A percentile compares a stretch with the other conserved stretches of the same genome.
Evolutionary conservation across 139 green algal genomes (phyloP).

Genomic region (Eudorina sp.): DNA sequence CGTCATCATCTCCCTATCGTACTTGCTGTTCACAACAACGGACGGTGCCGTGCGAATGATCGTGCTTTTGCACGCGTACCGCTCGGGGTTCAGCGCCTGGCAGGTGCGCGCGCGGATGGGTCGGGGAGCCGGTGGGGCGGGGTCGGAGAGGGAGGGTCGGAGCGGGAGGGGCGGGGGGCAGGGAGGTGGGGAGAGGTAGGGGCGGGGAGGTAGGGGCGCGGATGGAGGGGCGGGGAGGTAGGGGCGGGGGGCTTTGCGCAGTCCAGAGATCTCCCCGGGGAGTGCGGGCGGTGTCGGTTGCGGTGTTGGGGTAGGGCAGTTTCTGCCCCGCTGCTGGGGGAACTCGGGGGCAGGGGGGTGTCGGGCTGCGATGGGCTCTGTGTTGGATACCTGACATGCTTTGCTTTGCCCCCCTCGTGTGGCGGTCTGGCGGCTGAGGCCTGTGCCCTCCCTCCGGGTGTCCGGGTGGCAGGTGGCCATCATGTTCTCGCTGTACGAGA

Average conservation of each 20-base stretch:
- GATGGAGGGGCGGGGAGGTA: no score
- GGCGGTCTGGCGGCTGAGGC: neutral
- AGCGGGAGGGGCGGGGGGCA: conserved; percentile 6
- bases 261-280: no score
- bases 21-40: conserved; percentile 85
- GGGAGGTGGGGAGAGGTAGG: neutral
- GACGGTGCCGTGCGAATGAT: conserved; percentile 88
- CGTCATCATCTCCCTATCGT: conserved; percentile 82
- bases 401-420: neutral
- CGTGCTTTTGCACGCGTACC: conserved; percentile 90
- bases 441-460: no score
- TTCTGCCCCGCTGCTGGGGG: no score
- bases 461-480: conserved; percentile 75
- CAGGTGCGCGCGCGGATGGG: conserved; percentile 31
- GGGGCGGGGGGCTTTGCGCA: no score
- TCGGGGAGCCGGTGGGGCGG: neutral
- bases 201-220: no score
- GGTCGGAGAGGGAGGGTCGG: conserved; percentile 67
- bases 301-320: no score
- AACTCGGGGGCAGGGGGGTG: no score
- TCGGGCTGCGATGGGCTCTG: no score
- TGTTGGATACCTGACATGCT: neutral
- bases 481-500: conserved; percentile 90
- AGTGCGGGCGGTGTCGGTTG: no score
- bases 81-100: conserved; percentile 77